Conservation (phyloP, 2,329 filamentous ascomycete species). For the Lasiodiplodia sp. region DNA sequence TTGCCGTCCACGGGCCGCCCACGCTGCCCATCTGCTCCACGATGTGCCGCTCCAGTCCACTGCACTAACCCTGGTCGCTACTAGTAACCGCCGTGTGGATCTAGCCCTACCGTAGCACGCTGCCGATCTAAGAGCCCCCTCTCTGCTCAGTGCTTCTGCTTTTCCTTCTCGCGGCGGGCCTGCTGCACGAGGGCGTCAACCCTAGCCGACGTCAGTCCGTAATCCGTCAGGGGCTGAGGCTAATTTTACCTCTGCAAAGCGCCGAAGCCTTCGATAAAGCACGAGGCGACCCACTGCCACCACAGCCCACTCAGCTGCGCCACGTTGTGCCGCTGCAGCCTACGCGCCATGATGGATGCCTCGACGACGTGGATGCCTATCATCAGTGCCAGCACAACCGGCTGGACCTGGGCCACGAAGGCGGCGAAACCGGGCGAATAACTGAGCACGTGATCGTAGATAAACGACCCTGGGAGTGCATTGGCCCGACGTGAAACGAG, state of each 20-base stretch:
- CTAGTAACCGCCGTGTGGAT: slow-evolving; percentile 27
- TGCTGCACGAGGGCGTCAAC: slow-evolving; percentile 26
- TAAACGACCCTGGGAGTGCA: slow-evolving; percentile 43
- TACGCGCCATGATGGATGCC: slow-evolving; percentile 56
- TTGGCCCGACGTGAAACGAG: slow-evolving; percentile 41
- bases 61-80: slow-evolving; percentile 21
- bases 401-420: slow-evolving; percentile 67
- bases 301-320: slow-evolving; percentile 57
- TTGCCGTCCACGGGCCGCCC: slow-evolving; percentile 24
- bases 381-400: slow-evolving; percentile 65
- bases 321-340: slow-evolving; percentile 61
- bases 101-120: slow-evolving; percentile 16
- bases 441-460: slow-evolving; percentile 49
- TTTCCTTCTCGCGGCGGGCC: slow-evolving; percentile 44
- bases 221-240: slow-evolving; percentile 15
- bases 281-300: slow-evolving; percentile 62
- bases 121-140: slow-evolving; percentile 18
- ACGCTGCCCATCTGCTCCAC: slow-evolving; percentile 27
- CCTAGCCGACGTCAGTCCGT: slow-evolving; percentile 25
- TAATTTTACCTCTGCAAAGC: slow-evolving; percentile 50
- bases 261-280: slow-evolving; percentile 62
- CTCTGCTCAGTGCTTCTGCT: slow-evolving; percentile 47
- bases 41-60: slow-evolving; percentile 26
- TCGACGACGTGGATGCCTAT: slow-evolving; percentile 72
- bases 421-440: slow-evolving; percentile 65